A percentile compares a stretch with the other conserved stretches of the same genome.
Conservation (phyloP, 306 rosid species). For the Castanea crenata region DNA sequence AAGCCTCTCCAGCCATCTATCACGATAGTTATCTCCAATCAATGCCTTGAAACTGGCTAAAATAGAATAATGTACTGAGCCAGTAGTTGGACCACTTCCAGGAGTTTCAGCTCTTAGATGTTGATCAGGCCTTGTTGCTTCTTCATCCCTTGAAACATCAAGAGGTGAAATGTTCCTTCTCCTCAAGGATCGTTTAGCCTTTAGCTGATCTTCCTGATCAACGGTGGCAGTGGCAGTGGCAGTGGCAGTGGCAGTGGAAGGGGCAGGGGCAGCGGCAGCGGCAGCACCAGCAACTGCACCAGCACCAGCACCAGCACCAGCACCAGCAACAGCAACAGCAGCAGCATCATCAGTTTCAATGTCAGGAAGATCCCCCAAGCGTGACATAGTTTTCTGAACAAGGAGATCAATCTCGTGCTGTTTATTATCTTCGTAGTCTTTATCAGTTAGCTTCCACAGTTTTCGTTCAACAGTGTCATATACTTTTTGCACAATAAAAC, state of each 20-base stretch:
- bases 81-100: constrained; percentile 42
- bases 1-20: constrained; percentile 88
- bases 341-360: constrained; percentile 59
- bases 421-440: constrained; percentile 75
- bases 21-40: constrained; percentile 75
- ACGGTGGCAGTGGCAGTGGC: constrained; percentile 1
- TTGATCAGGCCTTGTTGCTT: constrained; percentile 50
- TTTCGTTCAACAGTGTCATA: constrained; percentile 87
- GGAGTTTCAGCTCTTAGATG: constrained; percentile 71
- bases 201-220: constrained; percentile 63
- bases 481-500: constrained; percentile 89
- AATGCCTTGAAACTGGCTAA: constrained; percentile 50
- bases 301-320: constrained; percentile 35
- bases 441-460: constrained; percentile 90
- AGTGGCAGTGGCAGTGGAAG: constrained; percentile 11
- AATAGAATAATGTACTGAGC: constrained; percentile 56
- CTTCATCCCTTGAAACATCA: constrained; percentile 73
- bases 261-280: constrained; percentile 29
- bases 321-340: neutral
- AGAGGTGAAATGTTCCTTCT: constrained; percentile 67
- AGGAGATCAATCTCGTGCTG: constrained; percentile 84
- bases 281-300: constrained; percentile 31
- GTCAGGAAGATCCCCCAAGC: constrained; percentile 73
- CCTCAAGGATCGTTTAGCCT: constrained; percentile 53
- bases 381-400: constrained; percentile 71